These are phyloP conservation scores for Capronia epimyces DNA, from an alignment of 2,329 filamentous ascomycete genomes.

Conservation along the genomic window DNA sequence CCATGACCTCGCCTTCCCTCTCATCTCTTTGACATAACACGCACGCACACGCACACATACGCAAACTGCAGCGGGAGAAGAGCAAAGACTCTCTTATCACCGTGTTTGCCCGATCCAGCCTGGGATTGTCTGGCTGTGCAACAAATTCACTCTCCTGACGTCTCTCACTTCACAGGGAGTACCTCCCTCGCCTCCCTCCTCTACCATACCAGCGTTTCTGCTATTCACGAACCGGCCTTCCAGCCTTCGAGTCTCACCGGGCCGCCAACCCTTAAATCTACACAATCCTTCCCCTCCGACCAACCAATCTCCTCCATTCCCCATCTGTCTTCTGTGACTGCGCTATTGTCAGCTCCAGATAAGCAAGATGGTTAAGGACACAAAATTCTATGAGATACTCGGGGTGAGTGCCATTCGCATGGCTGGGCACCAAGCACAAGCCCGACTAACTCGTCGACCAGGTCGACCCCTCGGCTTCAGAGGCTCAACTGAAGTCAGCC, in stretches of 20 bases:
- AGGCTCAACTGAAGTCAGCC: conserved; percentile 84
- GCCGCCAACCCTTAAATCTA: background rate
- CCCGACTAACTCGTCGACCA: conserved; percentile 34
- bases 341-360: background rate
- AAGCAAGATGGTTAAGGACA: conserved; percentile 48
- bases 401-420: conserved; percentile 39
- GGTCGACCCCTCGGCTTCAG: conserved; percentile 70
- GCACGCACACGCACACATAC: background rate
- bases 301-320: background rate
- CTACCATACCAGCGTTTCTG: too few relatives aligned
- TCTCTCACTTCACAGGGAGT: too few relatives aligned
- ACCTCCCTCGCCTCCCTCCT: too few relatives aligned
- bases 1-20: background rate
- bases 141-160: too few relatives aligned
- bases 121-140: too few relatives aligned
- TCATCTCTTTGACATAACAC: background rate
- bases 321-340: background rate
- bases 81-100: background rate
- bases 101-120: background rate
- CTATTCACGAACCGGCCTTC: too few relatives aligned
- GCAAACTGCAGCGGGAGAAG: background rate
- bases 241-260: too few relatives aligned
- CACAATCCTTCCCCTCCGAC: background rate
- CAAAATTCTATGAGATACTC: conserved; percentile 45
- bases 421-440: background rate